phyloP scores from a whole-genome alignment of 2,329 filamentous ascomycete species.

The Venturia effusa region DNA sequence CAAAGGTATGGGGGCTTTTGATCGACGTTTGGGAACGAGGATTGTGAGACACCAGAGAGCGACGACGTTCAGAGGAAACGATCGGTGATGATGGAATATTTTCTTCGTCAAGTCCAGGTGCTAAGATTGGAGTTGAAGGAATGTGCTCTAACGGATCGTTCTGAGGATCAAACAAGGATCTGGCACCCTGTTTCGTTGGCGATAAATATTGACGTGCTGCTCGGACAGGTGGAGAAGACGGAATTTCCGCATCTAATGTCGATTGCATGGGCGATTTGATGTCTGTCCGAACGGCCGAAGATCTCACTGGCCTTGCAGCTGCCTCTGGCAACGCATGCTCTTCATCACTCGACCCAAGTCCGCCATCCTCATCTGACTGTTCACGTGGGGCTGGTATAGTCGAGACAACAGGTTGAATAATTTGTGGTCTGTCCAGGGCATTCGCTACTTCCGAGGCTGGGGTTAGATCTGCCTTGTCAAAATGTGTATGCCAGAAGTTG shows the following conservation, averaged over 20 bases:
- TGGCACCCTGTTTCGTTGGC: not conserved
- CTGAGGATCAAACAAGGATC: not conserved
- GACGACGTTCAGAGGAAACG: constrained; percentile 1
- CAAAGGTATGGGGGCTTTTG: not conserved
- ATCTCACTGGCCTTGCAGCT: not conserved
- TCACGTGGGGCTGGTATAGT: not conserved
- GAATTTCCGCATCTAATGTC: not conserved
- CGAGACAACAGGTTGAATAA: not conserved
- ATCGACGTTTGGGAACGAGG: not conserved
- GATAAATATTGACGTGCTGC: not conserved
- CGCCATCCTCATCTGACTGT: not conserved
- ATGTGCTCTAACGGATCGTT: not conserved
- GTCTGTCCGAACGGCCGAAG: not conserved
- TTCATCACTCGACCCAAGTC: not conserved
- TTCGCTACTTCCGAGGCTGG: not conserved
- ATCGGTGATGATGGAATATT: constrained; percentile 2
- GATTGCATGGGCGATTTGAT: not conserved
- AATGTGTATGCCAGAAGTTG: not conserved
- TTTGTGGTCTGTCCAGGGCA: not conserved
- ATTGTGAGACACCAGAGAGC: not conserved
- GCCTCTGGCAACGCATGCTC: not conserved
- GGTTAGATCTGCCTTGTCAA: not conserved
- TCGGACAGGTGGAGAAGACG: not conserved
- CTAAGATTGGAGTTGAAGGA: not conserved
- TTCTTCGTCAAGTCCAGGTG: constrained; percentile 2